phyloP scores from a whole-genome alignment of 345 rosid species.

The Combretum micranthum region DNA sequence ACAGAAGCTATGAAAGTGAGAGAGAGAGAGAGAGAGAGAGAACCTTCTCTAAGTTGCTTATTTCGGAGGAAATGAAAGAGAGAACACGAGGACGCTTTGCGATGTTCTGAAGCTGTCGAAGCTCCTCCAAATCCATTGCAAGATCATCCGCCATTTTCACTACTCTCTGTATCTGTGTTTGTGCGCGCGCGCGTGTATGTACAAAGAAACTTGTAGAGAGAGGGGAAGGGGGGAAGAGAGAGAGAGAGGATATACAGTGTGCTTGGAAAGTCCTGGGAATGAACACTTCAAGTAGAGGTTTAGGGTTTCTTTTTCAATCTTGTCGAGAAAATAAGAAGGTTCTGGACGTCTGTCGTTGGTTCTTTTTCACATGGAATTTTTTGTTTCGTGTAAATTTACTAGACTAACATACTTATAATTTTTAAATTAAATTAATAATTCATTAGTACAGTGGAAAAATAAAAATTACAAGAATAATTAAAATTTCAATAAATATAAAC shows the following conservation, averaged over 20 bases:
- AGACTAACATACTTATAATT: no score
- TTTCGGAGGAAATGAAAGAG: slow-evolving; percentile 57
- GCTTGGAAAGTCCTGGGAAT: slow-evolving; percentile 16
- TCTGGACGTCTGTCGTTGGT: background rate
- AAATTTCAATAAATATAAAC: no score
- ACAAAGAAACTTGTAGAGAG: background rate
- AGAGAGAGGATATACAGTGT: background rate
- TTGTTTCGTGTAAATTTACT: no score
- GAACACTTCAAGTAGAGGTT: no score
- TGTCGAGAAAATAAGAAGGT: background rate
- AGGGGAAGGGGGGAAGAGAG: no score
- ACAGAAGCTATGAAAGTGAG: background rate
- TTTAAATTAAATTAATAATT: no score
- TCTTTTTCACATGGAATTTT: background rate
- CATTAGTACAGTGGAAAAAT: no score
- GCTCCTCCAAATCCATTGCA: slow-evolving; percentile 69
- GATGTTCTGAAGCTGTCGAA: slow-evolving; percentile 53
- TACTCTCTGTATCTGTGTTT: no score
- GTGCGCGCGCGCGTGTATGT: background rate
- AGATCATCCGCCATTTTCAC: slow-evolving; percentile 57
- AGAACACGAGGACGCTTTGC: slow-evolving; percentile 75
- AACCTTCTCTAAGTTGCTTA: slow-evolving; percentile 68
- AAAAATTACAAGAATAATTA: no score
- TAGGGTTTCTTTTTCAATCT: background rate
- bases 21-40: background rate